Base-by-base conservation (phyloP, 1,284 basidiomycete species). In the Cutaneotrichosporon arboriforme region DNA sequence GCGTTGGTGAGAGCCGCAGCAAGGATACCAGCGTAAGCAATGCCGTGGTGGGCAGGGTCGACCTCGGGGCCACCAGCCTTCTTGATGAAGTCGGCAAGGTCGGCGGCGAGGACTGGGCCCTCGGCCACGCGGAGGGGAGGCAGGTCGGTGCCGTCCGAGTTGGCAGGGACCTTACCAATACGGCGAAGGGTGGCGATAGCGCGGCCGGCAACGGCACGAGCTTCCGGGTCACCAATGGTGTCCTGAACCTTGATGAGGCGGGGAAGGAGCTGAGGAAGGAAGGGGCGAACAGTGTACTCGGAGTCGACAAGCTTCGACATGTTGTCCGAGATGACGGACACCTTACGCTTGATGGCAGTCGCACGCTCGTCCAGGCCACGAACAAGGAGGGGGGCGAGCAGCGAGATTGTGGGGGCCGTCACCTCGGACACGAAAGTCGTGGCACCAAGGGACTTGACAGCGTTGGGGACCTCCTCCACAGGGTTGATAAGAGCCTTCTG, bases 361-460 rank as follows among this genome's bases (percentile, higher is more conserved):
- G 88, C 83, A 80, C 94, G 93, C 83, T 97, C 92, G 64, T 78
- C 83, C 63, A 97, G 83, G 85, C 96, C 96, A 82, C 96, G 91
- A 60, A 88, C 84, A 59, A 99, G 83, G 42, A 99, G 86, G 68
- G 94, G 96, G 57, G 94, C 94, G 90, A 98, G 97, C 66, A 99
- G 86, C 65, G 96, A 97, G 67, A 99, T 87, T 63, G 96, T 98
- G 59, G 96, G 85, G 60, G 94, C 93, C 76, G 98, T 96, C 79
- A 99, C 96, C 82, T 98, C 96, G 60, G 93, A 91, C 85, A 99
- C 96, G 86, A 98, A 98, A 76, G 96, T 98, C 78, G 96, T 98
- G 57, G 96, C 87, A 76, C 93, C 93, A 77, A 98, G 91, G 77
- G 97, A 87, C 72, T 83, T 83, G 71, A 98, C 90, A 69, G 92